Conservation (phyloP, 192 early-diverging fungal species). For the Lunasporangiospora selenospora region DNA sequence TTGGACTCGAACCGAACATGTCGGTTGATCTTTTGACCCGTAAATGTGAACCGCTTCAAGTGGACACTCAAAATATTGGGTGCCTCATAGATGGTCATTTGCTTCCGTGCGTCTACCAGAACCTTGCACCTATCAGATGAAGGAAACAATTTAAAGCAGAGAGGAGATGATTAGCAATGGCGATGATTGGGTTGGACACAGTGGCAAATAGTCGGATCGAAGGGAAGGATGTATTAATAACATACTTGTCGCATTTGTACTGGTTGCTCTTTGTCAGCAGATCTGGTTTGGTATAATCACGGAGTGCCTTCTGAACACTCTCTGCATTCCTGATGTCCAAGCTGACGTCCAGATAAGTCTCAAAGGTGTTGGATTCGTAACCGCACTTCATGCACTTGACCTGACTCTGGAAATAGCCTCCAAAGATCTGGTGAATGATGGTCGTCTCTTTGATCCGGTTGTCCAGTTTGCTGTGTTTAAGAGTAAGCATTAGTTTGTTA, state of each 20-base stretch:
- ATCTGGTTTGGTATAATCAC: constrained; percentile 76
- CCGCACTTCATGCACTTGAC: constrained; percentile 78
- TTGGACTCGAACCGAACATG: constrained; percentile 66
- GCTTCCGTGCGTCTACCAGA: constrained; percentile 80
- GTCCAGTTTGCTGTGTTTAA: constrained; percentile 60
- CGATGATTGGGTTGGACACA: too few species aligned
- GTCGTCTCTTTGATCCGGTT: constrained; percentile 79
- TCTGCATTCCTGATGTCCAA: constrained; percentile 75
- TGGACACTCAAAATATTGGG: constrained; percentile 80
- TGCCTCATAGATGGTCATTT: constrained; percentile 75
- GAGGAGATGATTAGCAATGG: too few species aligned
- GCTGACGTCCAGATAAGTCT: constrained; percentile 78
- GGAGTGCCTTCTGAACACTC: constrained; percentile 70
- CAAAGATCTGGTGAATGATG: constrained; percentile 81
- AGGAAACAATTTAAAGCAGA: neutral
- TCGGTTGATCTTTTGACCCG: constrained; percentile 68
- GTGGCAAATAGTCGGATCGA: too few species aligned
- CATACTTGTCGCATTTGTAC: constrained; percentile 80
- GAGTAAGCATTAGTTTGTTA: neutral
- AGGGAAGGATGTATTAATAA: neutral
- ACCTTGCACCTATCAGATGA: constrained; percentile 66
- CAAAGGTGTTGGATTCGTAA: constrained; percentile 76
- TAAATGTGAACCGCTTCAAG: constrained; percentile 84
- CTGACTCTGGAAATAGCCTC: constrained; percentile 81
- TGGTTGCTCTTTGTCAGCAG: constrained; percentile 68